These are phyloP conservation scores for Paratrimastix pyriformis DNA, from an alignment of 78 protist genomes.

Conservation along the genomic window DNA sequence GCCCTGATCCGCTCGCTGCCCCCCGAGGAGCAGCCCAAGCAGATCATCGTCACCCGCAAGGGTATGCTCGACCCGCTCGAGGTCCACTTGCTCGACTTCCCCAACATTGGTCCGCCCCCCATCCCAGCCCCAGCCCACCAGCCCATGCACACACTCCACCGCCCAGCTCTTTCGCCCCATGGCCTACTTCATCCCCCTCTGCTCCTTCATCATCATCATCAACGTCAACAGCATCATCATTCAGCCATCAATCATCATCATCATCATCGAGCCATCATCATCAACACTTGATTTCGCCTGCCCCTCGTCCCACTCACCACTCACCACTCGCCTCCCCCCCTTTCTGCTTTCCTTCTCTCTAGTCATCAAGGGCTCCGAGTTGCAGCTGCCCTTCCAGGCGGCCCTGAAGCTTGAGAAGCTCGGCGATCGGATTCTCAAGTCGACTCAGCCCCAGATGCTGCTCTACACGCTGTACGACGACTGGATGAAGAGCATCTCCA, in stretches of 20 bases:
- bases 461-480: slow-evolving; percentile 97
- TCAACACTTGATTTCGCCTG: no score
- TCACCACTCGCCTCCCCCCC: no score
- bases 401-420: slow-evolving; percentile 87
- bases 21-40: slow-evolving; percentile 98
- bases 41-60: slow-evolving; percentile 94
- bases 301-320: no score
- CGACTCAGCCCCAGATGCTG: slow-evolving; percentile 95
- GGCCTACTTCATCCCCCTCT: no score
- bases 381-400: slow-evolving; percentile 96
- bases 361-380: slow-evolving; percentile 95
- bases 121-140: no score
- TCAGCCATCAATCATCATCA: no score
- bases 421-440: slow-evolving; percentile 93
- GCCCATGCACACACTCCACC: no score
- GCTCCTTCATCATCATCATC: no score
- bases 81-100: slow-evolving; percentile 94
- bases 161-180: no score
- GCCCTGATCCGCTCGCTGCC: slow-evolving; percentile 97
- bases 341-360: background rate
- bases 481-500: slow-evolving; percentile 85
- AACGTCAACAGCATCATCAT: no score
- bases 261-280: no score
- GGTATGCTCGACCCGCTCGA: slow-evolving; percentile 93
- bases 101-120: no score